Percentiles rank a stretch among this genome's conserved stretches.
phyloP scores from a whole-genome alignment of 345 rosid genomes.

The Erucastrum elatum region DNA sequence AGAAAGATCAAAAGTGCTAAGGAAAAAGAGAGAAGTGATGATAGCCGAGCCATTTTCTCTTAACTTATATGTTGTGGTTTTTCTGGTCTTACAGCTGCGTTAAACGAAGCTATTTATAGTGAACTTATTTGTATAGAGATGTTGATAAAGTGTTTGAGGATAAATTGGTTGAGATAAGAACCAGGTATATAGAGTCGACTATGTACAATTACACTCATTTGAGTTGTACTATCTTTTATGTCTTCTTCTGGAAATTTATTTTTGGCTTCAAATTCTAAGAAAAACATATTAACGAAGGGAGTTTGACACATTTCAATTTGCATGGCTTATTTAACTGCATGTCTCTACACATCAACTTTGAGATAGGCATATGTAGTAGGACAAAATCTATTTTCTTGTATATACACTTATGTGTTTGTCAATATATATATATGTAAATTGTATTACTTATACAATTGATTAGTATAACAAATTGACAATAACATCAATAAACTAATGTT shows the following conservation, averaged over 20 bases:
- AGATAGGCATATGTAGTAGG: slow-evolving; percentile 24
- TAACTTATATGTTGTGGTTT: slow-evolving; percentile 6
- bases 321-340: slow-evolving; percentile 34
- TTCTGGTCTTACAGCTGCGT: slow-evolving; percentile 3
- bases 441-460: neutral
- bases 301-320: slow-evolving; percentile 38
- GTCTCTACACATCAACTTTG: slow-evolving; percentile 38
- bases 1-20: slow-evolving; percentile 47
- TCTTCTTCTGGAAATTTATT: neutral
- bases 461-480: neutral
- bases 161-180: slow-evolving; percentile 21
- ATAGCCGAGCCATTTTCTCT: slow-evolving; percentile 33
- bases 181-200: slow-evolving; percentile 24
- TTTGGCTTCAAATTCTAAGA: neutral
- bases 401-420: no score
- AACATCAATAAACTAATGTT: neutral
- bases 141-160: neutral
- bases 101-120: slow-evolving; percentile 27
- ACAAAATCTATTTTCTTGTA: slow-evolving; percentile 1
- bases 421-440: no score
- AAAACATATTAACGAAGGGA: neutral
- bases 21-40: slow-evolving; percentile 40
- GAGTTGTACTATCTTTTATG: slow-evolving; percentile 9
- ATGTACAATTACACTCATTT: slow-evolving; percentile 23
- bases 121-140: neutral